These are phyloP conservation scores for Taiozyma onychis DNA, from an alignment of 1,139 yeast genomes.

Conservation along the genomic window DNA sequence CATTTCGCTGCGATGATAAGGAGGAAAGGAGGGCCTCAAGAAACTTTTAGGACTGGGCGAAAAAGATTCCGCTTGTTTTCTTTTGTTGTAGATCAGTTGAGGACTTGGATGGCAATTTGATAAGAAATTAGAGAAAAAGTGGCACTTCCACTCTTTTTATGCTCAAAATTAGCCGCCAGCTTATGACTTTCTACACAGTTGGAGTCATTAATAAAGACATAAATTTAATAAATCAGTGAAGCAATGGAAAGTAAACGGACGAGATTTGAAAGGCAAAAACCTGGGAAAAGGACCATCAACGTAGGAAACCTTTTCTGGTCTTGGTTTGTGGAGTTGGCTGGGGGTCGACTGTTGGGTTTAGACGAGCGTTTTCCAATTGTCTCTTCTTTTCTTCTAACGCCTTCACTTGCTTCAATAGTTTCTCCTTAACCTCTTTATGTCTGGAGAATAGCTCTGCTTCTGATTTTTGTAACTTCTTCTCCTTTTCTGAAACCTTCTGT, in stretches of 20 bases:
- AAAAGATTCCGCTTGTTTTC: too few species aligned
- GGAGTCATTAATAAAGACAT: not conserved
- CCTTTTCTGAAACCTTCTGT: constrained; percentile 95
- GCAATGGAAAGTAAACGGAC: not conserved
- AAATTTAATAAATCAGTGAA: not conserved
- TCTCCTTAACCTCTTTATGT: constrained; percentile 97
- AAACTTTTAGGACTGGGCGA: too few species aligned
- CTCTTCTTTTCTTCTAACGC: constrained; percentile 87
- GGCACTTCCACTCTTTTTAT: not conserved
- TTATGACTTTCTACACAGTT: not conserved
- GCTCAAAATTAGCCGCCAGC: not conserved
- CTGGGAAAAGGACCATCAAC: constrained; percentile 28
- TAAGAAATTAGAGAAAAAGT: not conserved
- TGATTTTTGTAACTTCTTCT: constrained; percentile 92
- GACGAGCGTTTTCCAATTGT: constrained; percentile 69
- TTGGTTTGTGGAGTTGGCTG: constrained; percentile 41
- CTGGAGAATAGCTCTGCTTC: constrained; percentile 95
- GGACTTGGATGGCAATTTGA: not conserved
- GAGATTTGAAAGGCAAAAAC: not conserved
- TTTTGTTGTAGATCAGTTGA: not conserved
- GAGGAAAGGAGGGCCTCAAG: not conserved
- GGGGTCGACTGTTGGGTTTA: constrained; percentile 43
- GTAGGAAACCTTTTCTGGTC: constrained; percentile 57
- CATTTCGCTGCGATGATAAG: not conserved
- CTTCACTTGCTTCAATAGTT: constrained; percentile 79